These are phyloP conservation scores for Solanum bulbocastanum DNA, from an alignment of 257 asterid genomes.

Conservation along the genomic window DNA sequence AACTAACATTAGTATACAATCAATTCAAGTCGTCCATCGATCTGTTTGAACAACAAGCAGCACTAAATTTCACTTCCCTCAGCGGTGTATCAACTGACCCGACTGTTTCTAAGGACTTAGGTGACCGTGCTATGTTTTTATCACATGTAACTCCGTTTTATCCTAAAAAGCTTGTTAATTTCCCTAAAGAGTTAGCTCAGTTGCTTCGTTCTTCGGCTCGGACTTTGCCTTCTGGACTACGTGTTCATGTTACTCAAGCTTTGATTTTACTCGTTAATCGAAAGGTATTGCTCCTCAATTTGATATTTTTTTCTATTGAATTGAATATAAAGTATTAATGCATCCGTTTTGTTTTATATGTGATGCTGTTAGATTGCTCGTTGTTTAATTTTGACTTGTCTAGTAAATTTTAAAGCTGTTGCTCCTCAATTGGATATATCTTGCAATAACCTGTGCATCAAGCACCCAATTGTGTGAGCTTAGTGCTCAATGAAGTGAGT, in stretches of 20 bases:
- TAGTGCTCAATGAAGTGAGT: neutral
- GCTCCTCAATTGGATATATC: neutral
- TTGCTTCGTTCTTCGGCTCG: constrained; percentile 58
- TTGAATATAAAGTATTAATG: neutral
- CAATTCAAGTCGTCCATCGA: constrained; percentile 81
- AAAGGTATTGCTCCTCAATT: constrained; percentile 24
- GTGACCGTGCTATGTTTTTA: constrained; percentile 67
- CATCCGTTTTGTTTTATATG: neutral
- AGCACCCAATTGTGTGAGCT: neutral
- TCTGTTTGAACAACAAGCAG: constrained; percentile 74
- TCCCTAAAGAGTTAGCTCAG: constrained; percentile 50
- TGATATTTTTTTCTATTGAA: neutral
- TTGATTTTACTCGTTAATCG: constrained; percentile 62
- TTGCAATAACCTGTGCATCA: neutral
- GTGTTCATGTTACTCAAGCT: constrained; percentile 64
- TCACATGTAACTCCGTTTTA: constrained; percentile 78
- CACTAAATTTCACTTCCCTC: constrained; percentile 60
- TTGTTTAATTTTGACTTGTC: neutral
- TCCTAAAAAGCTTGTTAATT: constrained; percentile 29
- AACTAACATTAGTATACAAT: constrained; percentile 43
- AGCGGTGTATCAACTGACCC: constrained; percentile 61
- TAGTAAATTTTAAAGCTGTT: neutral
- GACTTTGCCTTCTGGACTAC: constrained; percentile 55
- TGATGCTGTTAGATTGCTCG: neutral
- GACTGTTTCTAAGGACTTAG: constrained; percentile 59